Percentiles rank a stretch among this genome's conserved stretches.
phyloP scores from a whole-genome alignment of 164 flowering plant genomes.

The Annona squamosa region DNA sequence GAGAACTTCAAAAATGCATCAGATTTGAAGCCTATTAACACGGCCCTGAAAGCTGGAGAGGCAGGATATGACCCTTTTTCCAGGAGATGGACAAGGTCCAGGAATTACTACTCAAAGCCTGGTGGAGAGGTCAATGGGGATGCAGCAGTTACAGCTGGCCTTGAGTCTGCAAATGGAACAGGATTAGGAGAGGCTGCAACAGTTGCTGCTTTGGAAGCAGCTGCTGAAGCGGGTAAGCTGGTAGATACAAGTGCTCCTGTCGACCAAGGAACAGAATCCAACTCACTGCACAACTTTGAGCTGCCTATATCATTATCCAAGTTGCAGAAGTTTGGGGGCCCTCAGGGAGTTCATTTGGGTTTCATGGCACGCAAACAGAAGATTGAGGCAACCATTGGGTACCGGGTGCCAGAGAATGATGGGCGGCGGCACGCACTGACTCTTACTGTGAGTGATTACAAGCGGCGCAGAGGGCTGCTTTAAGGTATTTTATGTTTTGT shows the following conservation, averaged over 20 bases:
- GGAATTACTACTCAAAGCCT: conserved; percentile 63
- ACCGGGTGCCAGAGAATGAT: conserved; percentile 71
- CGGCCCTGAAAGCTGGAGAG: conserved; percentile 74
- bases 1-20: conserved; percentile 96
- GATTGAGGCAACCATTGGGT: conserved; percentile 78
- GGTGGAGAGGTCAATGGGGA: conserved; percentile 29
- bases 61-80: conserved; percentile 97
- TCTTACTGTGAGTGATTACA: conserved; percentile 78
- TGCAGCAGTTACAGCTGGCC: conserved; percentile 9
- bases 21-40: conserved; percentile 51
- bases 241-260: conserved; percentile 92
- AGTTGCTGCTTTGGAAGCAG: conserved; percentile 78
- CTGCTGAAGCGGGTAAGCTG: conserved; percentile 90
- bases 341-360: conserved; percentile 65
- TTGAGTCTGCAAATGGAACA: conserved; percentile 9
- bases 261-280: conserved; percentile 74
- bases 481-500: conserved; percentile 19
- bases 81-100: conserved; percentile 90
- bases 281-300: conserved; percentile 70
- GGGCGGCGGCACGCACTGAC: conserved; percentile 80
- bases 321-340: conserved; percentile 71
- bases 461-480: conserved; percentile 85
- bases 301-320: conserved; percentile 66
- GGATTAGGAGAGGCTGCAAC: conserved; percentile 54
- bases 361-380: conserved; percentile 87